A percentile compares a stretch with the other conserved stretches of the same genome.
Conservation (phyloP, 2,329 filamentous ascomycete species). For the Calonectria crousiana region DNA sequence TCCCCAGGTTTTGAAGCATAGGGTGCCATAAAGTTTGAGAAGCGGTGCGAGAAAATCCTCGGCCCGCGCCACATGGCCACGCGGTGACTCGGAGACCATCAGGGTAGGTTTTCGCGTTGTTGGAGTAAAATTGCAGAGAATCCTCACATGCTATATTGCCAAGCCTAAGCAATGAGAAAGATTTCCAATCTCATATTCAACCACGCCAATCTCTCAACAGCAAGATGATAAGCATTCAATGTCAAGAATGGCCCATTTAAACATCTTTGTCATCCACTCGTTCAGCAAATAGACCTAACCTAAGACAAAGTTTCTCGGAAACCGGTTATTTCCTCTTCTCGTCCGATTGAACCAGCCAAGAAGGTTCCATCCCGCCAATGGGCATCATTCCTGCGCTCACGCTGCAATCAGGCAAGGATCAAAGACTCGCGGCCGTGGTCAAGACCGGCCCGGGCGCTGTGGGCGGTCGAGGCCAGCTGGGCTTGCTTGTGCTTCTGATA, state of each 20-base stretch:
- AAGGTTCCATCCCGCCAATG: neutral
- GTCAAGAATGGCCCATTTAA: neutral
- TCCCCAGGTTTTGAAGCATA: neutral
- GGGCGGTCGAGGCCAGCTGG: neutral
- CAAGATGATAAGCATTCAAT: neutral
- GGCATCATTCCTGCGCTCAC: constrained; percentile 2
- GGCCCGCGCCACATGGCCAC: neutral
- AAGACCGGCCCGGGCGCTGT: constrained; percentile 16
- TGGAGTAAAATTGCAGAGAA: neutral
- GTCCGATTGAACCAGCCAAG: neutral
- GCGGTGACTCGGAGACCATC: neutral
- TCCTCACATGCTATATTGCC: neutral
- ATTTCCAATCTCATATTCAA: neutral
- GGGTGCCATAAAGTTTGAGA: neutral
- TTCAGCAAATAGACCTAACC: neutral
- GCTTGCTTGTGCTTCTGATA: constrained; percentile 11
- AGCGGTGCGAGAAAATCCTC: neutral
- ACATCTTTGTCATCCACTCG: neutral
- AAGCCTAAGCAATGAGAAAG: neutral
- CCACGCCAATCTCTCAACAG: neutral
- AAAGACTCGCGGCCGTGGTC: neutral
- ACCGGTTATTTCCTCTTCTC: neutral
- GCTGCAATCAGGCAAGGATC: neutral
- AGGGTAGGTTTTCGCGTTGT: neutral
- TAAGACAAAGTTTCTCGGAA: neutral